A percentile compares a stretch with the other conserved stretches of the same genome.
Evolutionary conservation across 345 rosid genomes (phyloP).

Genomic region (Syzygium aqueum): DNA sequence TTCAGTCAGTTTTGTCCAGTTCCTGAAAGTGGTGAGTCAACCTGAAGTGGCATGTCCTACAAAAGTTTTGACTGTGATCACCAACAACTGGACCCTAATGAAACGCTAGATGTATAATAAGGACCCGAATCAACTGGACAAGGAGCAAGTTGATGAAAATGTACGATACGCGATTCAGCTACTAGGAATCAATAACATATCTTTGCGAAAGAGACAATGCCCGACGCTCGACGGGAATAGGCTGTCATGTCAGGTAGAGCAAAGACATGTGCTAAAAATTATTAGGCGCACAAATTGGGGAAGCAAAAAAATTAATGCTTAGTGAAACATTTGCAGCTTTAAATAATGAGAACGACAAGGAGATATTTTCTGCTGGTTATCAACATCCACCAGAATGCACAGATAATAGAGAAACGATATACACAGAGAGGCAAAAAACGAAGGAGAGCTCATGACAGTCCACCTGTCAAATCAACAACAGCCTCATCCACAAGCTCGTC

Average conservation of each 20-base stretch:
- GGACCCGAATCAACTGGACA: background rate
- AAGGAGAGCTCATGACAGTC: background rate
- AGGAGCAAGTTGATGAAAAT: background rate
- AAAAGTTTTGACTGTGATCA: background rate
- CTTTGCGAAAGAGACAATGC: background rate
- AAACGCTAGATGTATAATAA: background rate
- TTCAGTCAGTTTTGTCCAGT: background rate
- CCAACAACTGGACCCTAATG: background rate
- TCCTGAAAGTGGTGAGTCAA: background rate
- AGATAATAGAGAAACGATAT: background rate
- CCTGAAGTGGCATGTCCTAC: background rate
- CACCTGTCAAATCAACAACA: slow-evolving; percentile 40
- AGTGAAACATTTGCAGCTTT: background rate
- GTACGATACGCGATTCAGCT: background rate
- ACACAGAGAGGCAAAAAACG: background rate
- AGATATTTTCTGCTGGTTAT: background rate
- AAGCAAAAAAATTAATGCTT: background rate
- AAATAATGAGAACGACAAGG: background rate
- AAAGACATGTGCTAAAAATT: background rate
- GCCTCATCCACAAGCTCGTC: slow-evolving; percentile 78
- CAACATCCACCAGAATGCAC: background rate
- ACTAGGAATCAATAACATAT: background rate
- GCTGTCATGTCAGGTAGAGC: background rate
- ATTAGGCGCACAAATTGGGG: background rate
- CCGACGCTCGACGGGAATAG: background rate